These are phyloP conservation scores for Kwoniella bestiolae DNA, from an alignment of 768 basidiomycete genomes.

Conservation along the genomic window DNA sequence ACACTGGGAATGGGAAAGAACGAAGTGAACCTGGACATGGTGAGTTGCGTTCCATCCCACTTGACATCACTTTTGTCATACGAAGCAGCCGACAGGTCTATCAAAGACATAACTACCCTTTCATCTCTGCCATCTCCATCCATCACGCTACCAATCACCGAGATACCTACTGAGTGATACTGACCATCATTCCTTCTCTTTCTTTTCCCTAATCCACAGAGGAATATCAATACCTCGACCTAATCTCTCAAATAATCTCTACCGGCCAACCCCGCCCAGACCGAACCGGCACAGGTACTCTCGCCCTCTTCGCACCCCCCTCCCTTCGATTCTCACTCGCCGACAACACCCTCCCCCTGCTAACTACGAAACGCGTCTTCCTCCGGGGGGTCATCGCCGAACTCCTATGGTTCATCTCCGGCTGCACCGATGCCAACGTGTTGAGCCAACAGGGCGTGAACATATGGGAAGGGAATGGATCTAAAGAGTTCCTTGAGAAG, in stretches of 20 bases:
- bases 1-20: background rate
- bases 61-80: no score
- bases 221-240: slow-evolving; percentile 84
- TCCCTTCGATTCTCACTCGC: slow-evolving; percentile 85
- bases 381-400: slow-evolving; percentile 89
- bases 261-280: slow-evolving; percentile 80
- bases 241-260: slow-evolving; percentile 76
- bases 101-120: no score
- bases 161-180: no score
- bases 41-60: background rate
- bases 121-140: no score
- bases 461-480: slow-evolving; percentile 98
- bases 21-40: background rate
- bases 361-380: slow-evolving; percentile 96
- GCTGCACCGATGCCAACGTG: slow-evolving; percentile 76
- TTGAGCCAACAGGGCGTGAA: slow-evolving; percentile 82
- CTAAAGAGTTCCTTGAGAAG: slow-evolving; percentile 79
- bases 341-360: slow-evolving; percentile 71
- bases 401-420: slow-evolving; percentile 89
- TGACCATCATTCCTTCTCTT: no score
- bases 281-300: slow-evolving; percentile 91
- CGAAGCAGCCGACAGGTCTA: no score
- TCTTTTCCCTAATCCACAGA: slow-evolving; percentile 58
- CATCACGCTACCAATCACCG: no score
- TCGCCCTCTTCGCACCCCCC: slow-evolving; percentile 89